Base-by-base conservation (phyloP, 345 rosid species). In the Bruguiera gymnorhiza region DNA sequence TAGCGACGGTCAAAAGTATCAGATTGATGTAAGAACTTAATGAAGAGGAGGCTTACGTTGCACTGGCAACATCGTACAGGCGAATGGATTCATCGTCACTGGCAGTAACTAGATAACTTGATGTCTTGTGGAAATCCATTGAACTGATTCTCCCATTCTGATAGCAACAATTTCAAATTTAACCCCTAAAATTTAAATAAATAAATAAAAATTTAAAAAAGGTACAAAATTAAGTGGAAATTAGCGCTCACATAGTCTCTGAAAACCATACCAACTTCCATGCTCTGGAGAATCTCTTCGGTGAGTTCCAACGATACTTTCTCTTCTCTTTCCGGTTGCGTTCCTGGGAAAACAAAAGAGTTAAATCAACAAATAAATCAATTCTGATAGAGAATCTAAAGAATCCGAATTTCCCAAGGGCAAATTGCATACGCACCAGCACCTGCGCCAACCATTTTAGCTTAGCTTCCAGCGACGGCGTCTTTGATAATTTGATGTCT, bases 31-130 rank as follows among this genome's bases (percentile, higher is more conserved):
- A 43, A 43, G 50, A 55, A 10, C 9, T 11, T 21, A 2, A 55
- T 3, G 15, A 55, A 55, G 27, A 11, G 57, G 51, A n/a, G 8
- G 32, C 66, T 48, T 72, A 76, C 80, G 80, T 63, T 16, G 80
- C 80, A 59, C 32, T 59, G 57, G 80, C 23, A 72, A 76, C 80
- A 72, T 76, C 78, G 23, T 74, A 89, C 20, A 91, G 91, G 64
- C 97, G 99, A 70, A 95, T 90, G 5, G 97, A 90, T 78, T 95
- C 99, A 73, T 95, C 99, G 70, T 92, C 98, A 63, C 99, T 95
- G 50, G 97, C 99, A 67, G 97, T 95, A 63, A 95, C 99, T 83
- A 95, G 76, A 77, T 85, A 90, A 73, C 79, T 88, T 6, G 93
- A 87, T 1, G 92, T 71, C 79, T 86, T 92, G 79, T 92, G 97